A percentile compares a stretch with the other conserved stretches of the same genome.
phyloP scores from a whole-genome alignment of 129 eudicot species.

The Chrysanthemum seticuspe region DNA sequence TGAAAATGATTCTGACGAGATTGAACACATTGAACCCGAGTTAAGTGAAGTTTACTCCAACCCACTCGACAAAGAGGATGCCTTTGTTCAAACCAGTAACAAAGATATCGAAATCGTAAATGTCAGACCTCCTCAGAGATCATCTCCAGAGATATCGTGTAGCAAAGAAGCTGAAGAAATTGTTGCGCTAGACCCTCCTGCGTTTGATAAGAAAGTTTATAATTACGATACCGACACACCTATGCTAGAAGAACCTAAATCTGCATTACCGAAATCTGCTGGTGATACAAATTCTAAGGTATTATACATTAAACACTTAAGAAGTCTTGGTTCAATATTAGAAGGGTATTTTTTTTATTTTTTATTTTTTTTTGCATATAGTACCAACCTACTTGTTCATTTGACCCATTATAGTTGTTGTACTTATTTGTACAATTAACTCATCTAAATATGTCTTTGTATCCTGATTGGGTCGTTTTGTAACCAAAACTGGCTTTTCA shows the following conservation, averaged over 20 bases:
- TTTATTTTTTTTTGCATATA: too few relatives aligned
- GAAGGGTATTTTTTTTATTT: too few relatives aligned
- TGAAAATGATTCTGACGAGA: slow-evolving; percentile 21
- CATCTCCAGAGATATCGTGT: slow-evolving; percentile 28
- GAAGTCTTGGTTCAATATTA: slow-evolving; percentile 1
- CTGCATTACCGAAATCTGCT: slow-evolving; percentile 20
- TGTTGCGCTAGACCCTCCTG: slow-evolving; percentile 19
- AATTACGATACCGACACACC: slow-evolving; percentile 27
- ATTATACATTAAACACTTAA: slow-evolving; percentile 5
- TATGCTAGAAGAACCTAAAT: slow-evolving; percentile 25
- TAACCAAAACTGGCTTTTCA: too few relatives aligned
- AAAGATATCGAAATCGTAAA: slow-evolving; percentile 22
- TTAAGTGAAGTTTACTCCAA: slow-evolving; percentile 4
- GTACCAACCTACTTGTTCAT: too few relatives aligned
- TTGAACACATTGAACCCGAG: slow-evolving; percentile 36
- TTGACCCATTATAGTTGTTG: too few relatives aligned
- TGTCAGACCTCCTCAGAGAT: background rate
- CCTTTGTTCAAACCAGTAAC: slow-evolving; percentile 21
- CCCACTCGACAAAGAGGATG: slow-evolving; percentile 10
- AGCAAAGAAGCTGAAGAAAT: slow-evolving; percentile 21
- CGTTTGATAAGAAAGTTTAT: slow-evolving; percentile 20
- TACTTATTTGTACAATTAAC: too few relatives aligned
- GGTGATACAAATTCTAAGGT: slow-evolving; percentile 37
- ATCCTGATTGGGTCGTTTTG: too few relatives aligned
- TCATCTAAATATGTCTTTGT: too few relatives aligned